phyloP scores from a whole-genome alignment of 176 grass and related monocot species.

The Cocos nucifera region DNA sequence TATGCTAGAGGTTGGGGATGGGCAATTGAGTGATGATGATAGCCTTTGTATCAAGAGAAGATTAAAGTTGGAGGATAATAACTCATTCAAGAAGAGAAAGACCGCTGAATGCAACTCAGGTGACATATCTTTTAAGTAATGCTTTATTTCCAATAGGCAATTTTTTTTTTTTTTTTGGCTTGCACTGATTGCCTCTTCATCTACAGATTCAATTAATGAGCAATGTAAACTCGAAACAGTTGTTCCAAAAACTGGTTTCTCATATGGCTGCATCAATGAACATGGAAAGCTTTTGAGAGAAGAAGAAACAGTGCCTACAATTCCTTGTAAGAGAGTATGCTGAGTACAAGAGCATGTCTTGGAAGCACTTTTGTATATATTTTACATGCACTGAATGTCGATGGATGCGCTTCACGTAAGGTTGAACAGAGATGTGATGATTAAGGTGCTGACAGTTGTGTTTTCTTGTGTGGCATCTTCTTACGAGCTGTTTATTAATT shows the following conservation, averaged over 20 bases:
- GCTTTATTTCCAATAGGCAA: no score
- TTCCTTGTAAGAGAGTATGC: constrained; percentile 27
- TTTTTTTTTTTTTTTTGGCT: no score
- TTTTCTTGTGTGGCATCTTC: no score
- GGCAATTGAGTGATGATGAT: constrained; percentile 31
- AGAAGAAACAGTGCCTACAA: constrained; percentile 18
- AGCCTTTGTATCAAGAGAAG: constrained; percentile 48
- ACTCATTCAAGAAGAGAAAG: constrained; percentile 40
- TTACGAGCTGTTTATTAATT: no score
- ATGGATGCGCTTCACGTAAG: no score
- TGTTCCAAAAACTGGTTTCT: constrained; percentile 14
- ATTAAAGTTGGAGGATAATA: constrained; percentile 42
- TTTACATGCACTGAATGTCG: no score
- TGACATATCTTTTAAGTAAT: neutral
- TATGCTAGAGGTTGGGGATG: neutral
- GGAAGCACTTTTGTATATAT: no score
- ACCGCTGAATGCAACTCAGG: constrained; percentile 15
- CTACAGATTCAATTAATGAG: no score
- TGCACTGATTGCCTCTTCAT: no score
- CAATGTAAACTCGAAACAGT: no score
- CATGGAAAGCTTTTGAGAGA: constrained; percentile 23
- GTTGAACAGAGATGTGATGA: no score
- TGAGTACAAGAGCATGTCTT: constrained; percentile 3
- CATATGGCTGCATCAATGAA: constrained; percentile 27
- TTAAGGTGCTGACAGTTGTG: no score